Base-by-base conservation (phyloP, 805 yeast species). In the Ogataea methanolica region DNA sequence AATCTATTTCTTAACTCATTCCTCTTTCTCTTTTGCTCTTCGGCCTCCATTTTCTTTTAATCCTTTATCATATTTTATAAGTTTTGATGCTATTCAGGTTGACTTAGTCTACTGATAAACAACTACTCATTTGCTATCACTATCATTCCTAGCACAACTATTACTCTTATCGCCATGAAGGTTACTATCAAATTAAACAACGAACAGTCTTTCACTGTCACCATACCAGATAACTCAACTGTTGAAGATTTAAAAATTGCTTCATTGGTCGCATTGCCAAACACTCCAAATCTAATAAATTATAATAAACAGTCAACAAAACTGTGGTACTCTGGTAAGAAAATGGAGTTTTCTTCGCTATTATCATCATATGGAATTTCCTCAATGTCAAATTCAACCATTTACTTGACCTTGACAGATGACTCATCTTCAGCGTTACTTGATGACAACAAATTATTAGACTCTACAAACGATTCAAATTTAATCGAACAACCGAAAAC, bases 201-300 rank as follows among this genome's bases (percentile, higher is more conserved):
- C 66, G 66, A 59, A 47, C 58, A 56, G 12, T 51, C 61, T 2
- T 75, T 70, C 59, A 56, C 71, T 23, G 69, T 78, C 49, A 73
- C 79, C n/a, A 65, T 78, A 31, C 76, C 82, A 11, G 75, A 75
- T 48, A 72, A 74, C 57, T 67, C 80, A 43, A 72, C 82, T 1
- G 80, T 77, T 36, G 76, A 70, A 36, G 80, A 78, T 51, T 68
- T 79, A 52, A 70, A 72, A 45, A 66, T 67, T 40, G 70, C 78
- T 6, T 75, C 79, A 19, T 65, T 70, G 43, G 75, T 72, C 23
- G 72, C 74, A 4, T 57, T 70, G 33, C 68, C 68, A 8, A 54
- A 55, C 8, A 41, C 48, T 14, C 42, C 44, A 9, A 54, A 44
- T 11, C 51, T 19, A 52, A 49, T 43, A 39, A 31, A 29, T 48